Evolutionary conservation across 805 yeast genomes (phyloP).

Genomic region (Zygotorulaspora danielsina): DNA sequence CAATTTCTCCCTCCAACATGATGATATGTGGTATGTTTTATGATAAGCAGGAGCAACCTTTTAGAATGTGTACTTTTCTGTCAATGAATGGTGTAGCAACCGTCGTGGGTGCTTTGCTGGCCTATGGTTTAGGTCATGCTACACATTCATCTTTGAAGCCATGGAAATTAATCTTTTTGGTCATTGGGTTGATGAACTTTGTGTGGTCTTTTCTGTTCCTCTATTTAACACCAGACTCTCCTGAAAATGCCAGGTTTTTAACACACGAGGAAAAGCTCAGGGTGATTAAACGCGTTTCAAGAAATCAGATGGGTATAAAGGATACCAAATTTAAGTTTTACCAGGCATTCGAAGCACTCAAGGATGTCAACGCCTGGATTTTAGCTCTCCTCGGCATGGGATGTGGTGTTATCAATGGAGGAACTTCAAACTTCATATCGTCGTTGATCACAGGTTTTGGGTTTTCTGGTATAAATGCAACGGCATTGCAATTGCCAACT

Average conservation of each 20-base stretch:
- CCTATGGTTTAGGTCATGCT: constrained; percentile 28
- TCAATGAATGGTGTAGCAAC: constrained; percentile 33
- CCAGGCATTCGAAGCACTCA: constrained; percentile 16
- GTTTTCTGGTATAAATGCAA: constrained; percentile 20
- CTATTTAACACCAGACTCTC: constrained; percentile 37
- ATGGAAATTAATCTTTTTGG: constrained; percentile 27
- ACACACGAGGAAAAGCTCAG: constrained; percentile 33
- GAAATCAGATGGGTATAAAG: constrained; percentile 21
- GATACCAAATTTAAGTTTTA: constrained; percentile 16
- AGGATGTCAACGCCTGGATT: constrained; percentile 15
- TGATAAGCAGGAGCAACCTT: constrained; percentile 32
- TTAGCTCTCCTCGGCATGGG: constrained; percentile 18
- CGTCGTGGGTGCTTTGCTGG: constrained; percentile 26
- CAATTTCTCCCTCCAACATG: constrained; percentile 35
- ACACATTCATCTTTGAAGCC: constrained; percentile 22
- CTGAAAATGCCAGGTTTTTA: constrained; percentile 35
- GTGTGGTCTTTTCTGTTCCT: constrained; percentile 34
- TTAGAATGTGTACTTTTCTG: constrained; percentile 37
- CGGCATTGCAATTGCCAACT: constrained; percentile 19
- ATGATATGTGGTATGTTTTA: constrained; percentile 36
- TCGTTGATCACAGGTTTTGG: constrained; percentile 22
- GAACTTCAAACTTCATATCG: constrained; percentile 20
- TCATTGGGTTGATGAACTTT: constrained; percentile 38
- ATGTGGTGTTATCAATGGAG: constrained; percentile 21
- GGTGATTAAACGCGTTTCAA: constrained; percentile 26